Evolutionary conservation across 306 rosid species (phyloP).

Genomic region (Fragaria iinumae): DNA sequence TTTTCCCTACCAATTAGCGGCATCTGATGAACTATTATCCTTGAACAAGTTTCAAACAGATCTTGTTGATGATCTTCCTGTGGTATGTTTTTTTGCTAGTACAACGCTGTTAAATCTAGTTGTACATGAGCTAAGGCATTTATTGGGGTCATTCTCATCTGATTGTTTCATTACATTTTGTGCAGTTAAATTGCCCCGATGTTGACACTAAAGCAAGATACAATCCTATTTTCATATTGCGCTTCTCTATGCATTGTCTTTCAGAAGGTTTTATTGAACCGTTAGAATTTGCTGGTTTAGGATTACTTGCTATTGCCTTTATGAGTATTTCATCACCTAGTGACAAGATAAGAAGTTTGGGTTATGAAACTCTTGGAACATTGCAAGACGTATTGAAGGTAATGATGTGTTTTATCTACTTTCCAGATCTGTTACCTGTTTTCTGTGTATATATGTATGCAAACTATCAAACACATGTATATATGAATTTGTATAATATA

Average conservation of each 20-base stretch:
- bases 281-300: slow-evolving; percentile 73
- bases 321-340: slow-evolving; percentile 78
- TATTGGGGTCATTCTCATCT: slow-evolving; percentile 27
- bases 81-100: slow-evolving; percentile 25
- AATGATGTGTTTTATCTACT: background rate
- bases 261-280: slow-evolving; percentile 68
- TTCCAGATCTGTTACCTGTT: background rate
- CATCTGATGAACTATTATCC: slow-evolving; percentile 41
- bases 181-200: slow-evolving; percentile 42
- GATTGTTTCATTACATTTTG: slow-evolving; percentile 20
- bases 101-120: background rate
- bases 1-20: slow-evolving; percentile 64
- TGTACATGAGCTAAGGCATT: background rate
- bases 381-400: slow-evolving; percentile 71
- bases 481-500: background rate
- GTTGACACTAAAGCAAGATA: slow-evolving; percentile 45
- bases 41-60: slow-evolving; percentile 31
- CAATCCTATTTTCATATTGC: slow-evolving; percentile 86
- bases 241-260: slow-evolving; percentile 65
- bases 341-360: slow-evolving; percentile 64
- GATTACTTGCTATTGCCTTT: slow-evolving; percentile 87
- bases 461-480: background rate
- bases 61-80: slow-evolving; percentile 33
- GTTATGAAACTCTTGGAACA: slow-evolving; percentile 56
- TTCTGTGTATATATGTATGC: background rate